These are phyloP conservation scores for Schwanniomyces sp. DNA, from an alignment of 805 yeast species.

Conservation along the genomic window DNA sequence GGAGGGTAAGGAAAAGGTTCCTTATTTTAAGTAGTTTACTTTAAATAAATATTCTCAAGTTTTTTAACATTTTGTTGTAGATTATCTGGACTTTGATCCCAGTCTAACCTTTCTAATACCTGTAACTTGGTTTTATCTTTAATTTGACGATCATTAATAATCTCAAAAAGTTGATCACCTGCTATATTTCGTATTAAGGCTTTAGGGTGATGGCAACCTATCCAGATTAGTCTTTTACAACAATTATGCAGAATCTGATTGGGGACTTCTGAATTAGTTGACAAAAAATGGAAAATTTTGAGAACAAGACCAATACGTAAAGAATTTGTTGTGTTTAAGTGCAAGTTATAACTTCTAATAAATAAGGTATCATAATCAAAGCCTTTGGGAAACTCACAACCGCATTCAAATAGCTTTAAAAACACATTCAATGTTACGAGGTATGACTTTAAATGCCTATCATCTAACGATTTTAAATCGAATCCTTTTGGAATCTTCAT, in stretches of 20 bases:
- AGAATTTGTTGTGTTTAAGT: conserved; percentile 46
- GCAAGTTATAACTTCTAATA: conserved; percentile 54
- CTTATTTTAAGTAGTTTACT: neutral
- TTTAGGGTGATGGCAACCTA: conserved; percentile 29
- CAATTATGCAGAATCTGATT: conserved; percentile 8
- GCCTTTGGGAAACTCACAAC: conserved; percentile 25
- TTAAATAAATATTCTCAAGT: conserved; percentile 7
- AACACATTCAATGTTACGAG: conserved; percentile 26
- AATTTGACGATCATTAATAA: conserved; percentile 21
- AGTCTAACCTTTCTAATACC: conserved; percentile 11
- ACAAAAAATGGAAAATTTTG: conserved; percentile 43
- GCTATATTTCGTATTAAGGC: conserved; percentile 35
- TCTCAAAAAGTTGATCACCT: conserved; percentile 43
- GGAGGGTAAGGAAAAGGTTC: neutral
- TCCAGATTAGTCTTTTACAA: conserved; percentile 20
- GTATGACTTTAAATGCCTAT: conserved; percentile 21
- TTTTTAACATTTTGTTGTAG: conserved; percentile 3
- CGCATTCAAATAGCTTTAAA: conserved; percentile 41
- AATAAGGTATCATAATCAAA: conserved; percentile 37
- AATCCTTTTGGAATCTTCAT: conserved; percentile 13
- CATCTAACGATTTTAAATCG: conserved; percentile 7
- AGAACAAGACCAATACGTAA: conserved; percentile 40
- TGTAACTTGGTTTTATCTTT: neutral
- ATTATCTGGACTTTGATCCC: conserved; percentile 12
- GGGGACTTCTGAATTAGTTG: conserved; percentile 7